Conservation (phyloP, 2,329 filamentous ascomycete species). For the Ophiostoma sp. region DNA sequence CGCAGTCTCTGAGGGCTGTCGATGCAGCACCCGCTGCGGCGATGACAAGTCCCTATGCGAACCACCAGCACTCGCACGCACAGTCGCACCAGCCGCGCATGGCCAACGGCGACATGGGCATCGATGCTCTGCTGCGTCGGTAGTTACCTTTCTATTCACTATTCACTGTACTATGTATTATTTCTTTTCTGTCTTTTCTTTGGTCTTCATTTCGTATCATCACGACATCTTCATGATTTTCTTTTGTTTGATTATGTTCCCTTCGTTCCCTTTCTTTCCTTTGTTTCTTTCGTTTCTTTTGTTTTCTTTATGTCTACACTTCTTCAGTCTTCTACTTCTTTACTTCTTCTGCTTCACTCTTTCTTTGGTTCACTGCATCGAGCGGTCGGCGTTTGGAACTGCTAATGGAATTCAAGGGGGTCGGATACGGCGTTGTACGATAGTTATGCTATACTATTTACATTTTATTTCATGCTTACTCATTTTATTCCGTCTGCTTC, state of each 20-base stretch:
- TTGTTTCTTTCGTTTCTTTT: background rate
- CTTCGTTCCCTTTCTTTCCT: background rate
- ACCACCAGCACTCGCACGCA: constrained; percentile 51
- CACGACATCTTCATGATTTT: no score
- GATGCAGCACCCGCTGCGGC: constrained; percentile 20
- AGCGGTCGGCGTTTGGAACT: constrained; percentile 3
- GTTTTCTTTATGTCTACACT: background rate
- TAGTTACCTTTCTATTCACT: background rate
- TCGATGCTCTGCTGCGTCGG: background rate
- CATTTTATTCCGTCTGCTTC: background rate
- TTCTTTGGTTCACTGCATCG: background rate
- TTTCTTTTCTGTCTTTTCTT: background rate
- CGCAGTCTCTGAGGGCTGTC: constrained; percentile 41
- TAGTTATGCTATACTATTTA: background rate
- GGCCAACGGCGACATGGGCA: constrained; percentile 8
- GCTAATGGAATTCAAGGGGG: background rate
- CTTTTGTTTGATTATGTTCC: background rate
- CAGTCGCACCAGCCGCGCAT: constrained; percentile 35
- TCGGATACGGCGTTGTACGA: background rate
- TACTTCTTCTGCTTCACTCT: background rate
- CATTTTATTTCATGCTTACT: background rate
- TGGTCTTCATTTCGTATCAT: no score
- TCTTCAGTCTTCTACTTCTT: background rate
- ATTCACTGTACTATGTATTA: background rate
- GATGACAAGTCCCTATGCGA: constrained; percentile 43